Evolutionary conservation across 2,329 filamentous ascomycete species (phyloP).

Genomic region (Pseudocercospora crystallina): DNA sequence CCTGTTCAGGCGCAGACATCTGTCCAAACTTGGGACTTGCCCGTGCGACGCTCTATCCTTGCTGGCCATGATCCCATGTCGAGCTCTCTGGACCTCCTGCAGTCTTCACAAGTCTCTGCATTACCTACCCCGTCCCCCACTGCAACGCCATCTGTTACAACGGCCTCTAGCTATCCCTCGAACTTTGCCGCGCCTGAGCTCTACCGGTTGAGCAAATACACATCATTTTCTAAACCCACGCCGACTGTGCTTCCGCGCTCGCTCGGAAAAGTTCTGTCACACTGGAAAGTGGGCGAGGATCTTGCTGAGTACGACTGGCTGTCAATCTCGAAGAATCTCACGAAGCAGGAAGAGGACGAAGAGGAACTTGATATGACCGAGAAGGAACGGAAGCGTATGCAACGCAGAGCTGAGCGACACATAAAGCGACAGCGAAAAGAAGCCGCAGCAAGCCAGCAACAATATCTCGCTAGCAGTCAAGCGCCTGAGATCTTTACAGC

Average conservation of each 20-base stretch:
- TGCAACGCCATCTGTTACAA: constrained; percentile 32
- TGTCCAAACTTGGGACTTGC: constrained; percentile 16
- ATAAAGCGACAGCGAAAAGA: constrained; percentile 43
- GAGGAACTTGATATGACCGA: constrained; percentile 39
- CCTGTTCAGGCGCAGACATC: not conserved
- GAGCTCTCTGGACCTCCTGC: constrained; percentile 8
- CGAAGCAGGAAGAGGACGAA: constrained; percentile 27
- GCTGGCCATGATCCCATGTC: not conserved
- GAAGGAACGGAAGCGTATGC: constrained; percentile 38
- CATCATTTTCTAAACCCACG: constrained; percentile 34
- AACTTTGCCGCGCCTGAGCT: constrained; percentile 29
- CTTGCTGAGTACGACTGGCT: constrained; percentile 44
- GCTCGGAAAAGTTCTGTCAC: constrained; percentile 40
- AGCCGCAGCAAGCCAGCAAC: constrained; percentile 28
- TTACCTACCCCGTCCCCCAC: constrained; percentile 34
- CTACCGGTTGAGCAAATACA: constrained; percentile 39
- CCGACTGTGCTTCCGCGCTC: constrained; percentile 31
- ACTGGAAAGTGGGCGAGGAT: constrained; percentile 43
- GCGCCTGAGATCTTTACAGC: constrained; percentile 31
- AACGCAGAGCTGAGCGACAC: constrained; percentile 42
- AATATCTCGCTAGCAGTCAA: constrained; percentile 31
- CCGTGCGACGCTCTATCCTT: constrained; percentile 10
- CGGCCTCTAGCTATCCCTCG: constrained; percentile 27
- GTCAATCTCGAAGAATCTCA: constrained; percentile 31
- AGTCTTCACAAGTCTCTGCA: constrained; percentile 14